phyloP scores from a whole-genome alignment of 345 rosid species.

The Sonneratia caseolaris region DNA sequence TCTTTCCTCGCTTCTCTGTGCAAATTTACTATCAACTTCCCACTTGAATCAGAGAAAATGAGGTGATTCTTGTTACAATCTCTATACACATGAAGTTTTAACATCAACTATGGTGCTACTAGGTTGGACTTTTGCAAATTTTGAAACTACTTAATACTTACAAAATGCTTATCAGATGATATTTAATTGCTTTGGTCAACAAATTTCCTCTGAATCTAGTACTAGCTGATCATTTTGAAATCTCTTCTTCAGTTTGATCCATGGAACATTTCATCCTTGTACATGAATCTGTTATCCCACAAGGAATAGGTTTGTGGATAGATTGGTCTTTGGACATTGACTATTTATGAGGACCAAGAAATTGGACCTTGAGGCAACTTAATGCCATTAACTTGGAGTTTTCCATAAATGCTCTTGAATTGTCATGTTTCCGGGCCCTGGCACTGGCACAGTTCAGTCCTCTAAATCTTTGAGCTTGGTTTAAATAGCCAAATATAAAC shows the following conservation, averaged over 20 bases:
- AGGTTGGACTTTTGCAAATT: neutral
- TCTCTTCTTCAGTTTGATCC: neutral
- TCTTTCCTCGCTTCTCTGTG: conserved; percentile 94
- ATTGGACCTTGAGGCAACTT: neutral
- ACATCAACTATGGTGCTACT: neutral
- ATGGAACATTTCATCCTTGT: neutral
- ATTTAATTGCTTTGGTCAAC: neutral
- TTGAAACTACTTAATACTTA: neutral
- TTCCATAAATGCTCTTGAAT: no score
- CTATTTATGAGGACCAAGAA: neutral
- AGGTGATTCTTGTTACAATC: conserved; percentile 31
- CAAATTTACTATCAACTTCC: conserved; percentile 82
- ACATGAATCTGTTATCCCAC: neutral
- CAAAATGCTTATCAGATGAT: neutral
- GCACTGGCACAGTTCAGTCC: no score
- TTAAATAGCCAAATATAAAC: neutral
- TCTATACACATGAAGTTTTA: neutral
- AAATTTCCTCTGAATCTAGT: neutral
- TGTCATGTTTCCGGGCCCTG: no score
- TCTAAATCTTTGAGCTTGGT: no score
- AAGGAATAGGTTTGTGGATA: neutral
- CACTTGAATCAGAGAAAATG: conserved; percentile 63
- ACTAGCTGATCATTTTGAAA: neutral
- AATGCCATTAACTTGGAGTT: neutral
- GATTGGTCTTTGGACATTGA: neutral